phyloP scores from a whole-genome alignment of 768 basidiomycete species.

The Trametes cubensis region DNA sequence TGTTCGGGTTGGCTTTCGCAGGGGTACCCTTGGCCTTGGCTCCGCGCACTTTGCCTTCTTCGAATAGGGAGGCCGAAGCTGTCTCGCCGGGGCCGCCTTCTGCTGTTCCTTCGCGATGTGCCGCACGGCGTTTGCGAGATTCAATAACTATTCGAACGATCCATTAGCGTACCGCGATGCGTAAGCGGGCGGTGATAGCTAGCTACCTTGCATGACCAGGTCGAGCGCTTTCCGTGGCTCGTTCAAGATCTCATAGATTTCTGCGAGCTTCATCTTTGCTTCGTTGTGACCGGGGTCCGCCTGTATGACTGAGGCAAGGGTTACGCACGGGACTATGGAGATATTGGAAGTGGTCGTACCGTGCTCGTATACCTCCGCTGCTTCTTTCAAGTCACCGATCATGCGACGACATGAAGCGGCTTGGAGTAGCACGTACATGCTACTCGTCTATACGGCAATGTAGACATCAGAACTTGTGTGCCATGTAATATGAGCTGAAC shows the following conservation, averaged over 20 bases:
- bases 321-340: not conserved
- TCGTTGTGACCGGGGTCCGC: slow-evolving; percentile 78
- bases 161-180: not conserved
- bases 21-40: slow-evolving; percentile 42
- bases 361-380: slow-evolving; percentile 82
- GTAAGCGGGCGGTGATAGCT: not conserved
- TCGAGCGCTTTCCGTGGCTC: slow-evolving; percentile 82
- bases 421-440: slow-evolving; percentile 69
- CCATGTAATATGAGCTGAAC: not conserved
- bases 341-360: slow-evolving; percentile 47
- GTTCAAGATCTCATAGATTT: slow-evolving; percentile 83
- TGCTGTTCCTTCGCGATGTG: slow-evolving; percentile 21
- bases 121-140: slow-evolving; percentile 31
- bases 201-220: slow-evolving; percentile 77
- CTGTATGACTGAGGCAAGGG: slow-evolving; percentile 55
- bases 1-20: slow-evolving; percentile 40
- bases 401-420: slow-evolving; percentile 83
- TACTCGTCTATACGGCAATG: slow-evolving; percentile 59
- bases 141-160: slow-evolving; percentile 37
- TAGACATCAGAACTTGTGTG: not conserved
- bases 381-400: slow-evolving; percentile 72
- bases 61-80: slow-evolving; percentile 59
- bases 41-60: slow-evolving; percentile 47
- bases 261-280: slow-evolving; percentile 87
- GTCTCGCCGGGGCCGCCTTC: slow-evolving; percentile 28